Percentiles rank a stretch among this genome's conserved stretches.
Conservation (phyloP, 352 stramenopile species). For the Phytophthora melonis region DNA sequence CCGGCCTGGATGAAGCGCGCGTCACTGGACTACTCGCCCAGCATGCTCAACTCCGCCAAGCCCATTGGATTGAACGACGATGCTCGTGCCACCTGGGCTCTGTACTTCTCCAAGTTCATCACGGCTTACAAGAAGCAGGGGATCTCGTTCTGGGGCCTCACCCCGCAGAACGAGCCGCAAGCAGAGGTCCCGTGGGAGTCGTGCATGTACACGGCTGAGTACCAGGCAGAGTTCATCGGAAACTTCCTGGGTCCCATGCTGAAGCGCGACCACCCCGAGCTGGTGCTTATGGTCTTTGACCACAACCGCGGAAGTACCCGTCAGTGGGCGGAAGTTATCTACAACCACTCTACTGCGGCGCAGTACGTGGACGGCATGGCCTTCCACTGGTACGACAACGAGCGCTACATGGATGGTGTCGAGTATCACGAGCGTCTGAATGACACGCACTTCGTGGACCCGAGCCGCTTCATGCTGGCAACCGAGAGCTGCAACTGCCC, state of each 20-base stretch:
- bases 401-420: constrained; percentile 78
- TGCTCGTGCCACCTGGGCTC: constrained; percentile 83
- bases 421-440: constrained; percentile 79
- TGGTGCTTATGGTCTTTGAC: constrained; percentile 93
- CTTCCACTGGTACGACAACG: constrained; percentile 90
- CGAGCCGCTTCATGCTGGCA: constrained; percentile 67
- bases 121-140: constrained; percentile 81
- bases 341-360: constrained; percentile 58
- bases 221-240: constrained; percentile 76
- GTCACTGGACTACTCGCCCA: constrained; percentile 57
- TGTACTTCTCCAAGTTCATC: constrained; percentile 92
- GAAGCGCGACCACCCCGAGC: constrained; percentile 58
- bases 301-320: constrained; percentile 87
- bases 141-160: constrained; percentile 85
- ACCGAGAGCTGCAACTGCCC: constrained; percentile 83
- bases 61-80: constrained; percentile 62
- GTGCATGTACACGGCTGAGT: constrained; percentile 63
- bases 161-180: constrained; percentile 90
- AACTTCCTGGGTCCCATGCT: constrained; percentile 86
- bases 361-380: constrained; percentile 91
- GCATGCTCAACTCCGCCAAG: constrained; percentile 64
- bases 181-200: constrained; percentile 77
- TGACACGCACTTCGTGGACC: constrained; percentile 76
- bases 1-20: constrained; percentile 89
- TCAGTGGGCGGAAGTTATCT: constrained; percentile 77